phyloP scores from a whole-genome alignment of 1,139 yeast species.

The Yamadazyma spencermartinsiae region DNA sequence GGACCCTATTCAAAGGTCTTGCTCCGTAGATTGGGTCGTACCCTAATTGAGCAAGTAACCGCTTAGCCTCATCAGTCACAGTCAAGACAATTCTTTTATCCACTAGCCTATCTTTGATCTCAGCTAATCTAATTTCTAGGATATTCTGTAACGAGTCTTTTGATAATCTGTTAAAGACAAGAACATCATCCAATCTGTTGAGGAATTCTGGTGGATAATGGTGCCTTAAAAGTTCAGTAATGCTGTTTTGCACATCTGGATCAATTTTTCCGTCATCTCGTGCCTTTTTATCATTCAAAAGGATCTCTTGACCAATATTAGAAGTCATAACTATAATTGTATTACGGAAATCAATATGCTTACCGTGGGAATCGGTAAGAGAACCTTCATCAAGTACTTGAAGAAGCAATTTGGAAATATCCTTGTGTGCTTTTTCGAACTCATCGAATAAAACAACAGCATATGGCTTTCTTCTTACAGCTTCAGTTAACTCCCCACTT shows the following conservation, averaged over 20 bases:
- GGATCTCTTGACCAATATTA: slow-evolving; percentile 89
- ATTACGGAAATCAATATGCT: slow-evolving; percentile 88
- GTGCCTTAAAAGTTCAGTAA: slow-evolving; percentile 64
- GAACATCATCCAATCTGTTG: slow-evolving; percentile 87
- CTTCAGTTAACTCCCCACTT: slow-evolving; percentile 94
- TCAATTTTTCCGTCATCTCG: slow-evolving; percentile 48
- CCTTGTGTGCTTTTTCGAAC: slow-evolving; percentile 95
- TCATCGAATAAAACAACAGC: slow-evolving; percentile 92
- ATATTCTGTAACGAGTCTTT: slow-evolving; percentile 70
- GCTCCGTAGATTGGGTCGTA: slow-evolving; percentile 94
- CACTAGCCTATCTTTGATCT: slow-evolving; percentile 73
- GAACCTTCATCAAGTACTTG: slow-evolving; percentile 96
- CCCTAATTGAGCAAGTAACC: slow-evolving; percentile 78
- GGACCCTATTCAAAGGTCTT: slow-evolving; percentile 87
- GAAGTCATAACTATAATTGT: slow-evolving; percentile 97
- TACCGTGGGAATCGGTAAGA: slow-evolving; percentile 92
- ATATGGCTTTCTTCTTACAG: slow-evolving; percentile 92
- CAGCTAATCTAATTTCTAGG: slow-evolving; percentile 79
- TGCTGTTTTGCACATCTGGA: slow-evolving; percentile 52
- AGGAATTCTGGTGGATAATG: slow-evolving; percentile 92
- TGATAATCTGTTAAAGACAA: slow-evolving; percentile 87
- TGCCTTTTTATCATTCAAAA: slow-evolving; percentile 57
- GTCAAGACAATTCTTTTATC: slow-evolving; percentile 74
- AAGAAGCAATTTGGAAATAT: slow-evolving; percentile 79
- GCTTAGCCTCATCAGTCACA: slow-evolving; percentile 63